These are phyloP conservation scores for Exophiala viscosa DNA, from an alignment of 2,329 filamentous ascomycete species.

Conservation along the genomic window DNA sequence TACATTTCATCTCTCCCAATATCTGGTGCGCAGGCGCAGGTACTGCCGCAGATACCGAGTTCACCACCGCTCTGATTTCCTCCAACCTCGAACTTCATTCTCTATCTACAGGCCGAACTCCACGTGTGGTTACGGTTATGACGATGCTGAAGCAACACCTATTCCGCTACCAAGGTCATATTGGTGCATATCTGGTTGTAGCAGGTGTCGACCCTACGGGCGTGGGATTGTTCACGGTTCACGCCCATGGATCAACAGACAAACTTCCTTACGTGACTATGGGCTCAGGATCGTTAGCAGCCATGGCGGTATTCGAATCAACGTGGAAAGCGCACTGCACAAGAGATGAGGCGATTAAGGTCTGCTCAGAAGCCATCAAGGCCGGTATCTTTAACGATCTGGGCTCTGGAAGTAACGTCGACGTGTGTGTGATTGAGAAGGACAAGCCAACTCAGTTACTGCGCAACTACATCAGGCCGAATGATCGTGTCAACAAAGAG, in stretches of 20 bases:
- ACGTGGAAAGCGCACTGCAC: conserved; percentile 80
- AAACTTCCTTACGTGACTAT: conserved; percentile 99
- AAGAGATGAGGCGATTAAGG: conserved; percentile 74
- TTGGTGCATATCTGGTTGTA: conserved; percentile 95
- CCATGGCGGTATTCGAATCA: conserved; percentile 97
- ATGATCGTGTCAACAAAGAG: conserved; percentile 85
- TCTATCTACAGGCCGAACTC: conserved; percentile 91
- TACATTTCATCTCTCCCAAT: conserved; percentile 96
- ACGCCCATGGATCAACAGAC: conserved; percentile 96
- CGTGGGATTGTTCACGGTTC: conserved; percentile 92
- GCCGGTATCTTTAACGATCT: conserved; percentile 99
- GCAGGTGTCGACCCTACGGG: conserved; percentile 96
- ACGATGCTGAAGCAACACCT: conserved; percentile 99
- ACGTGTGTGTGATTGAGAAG: conserved; percentile 89
- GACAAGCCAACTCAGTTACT: conserved; percentile 86
- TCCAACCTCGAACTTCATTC: conserved; percentile 97
- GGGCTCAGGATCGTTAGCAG: conserved; percentile 91
- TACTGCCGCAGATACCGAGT: conserved; percentile 97
- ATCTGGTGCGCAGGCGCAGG: conserved; percentile 99
- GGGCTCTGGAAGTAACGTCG: conserved; percentile 94
- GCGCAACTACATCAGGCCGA: conserved; percentile 90
- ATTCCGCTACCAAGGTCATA: conserved; percentile 96
- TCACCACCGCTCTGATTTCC: conserved; percentile 96
- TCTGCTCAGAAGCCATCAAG: conserved; percentile 82
- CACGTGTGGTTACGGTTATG: conserved; percentile 98